Base-by-base conservation (phyloP, 1,284 basidiomycete genomes). In the Fomitopsis betulina region DNA sequence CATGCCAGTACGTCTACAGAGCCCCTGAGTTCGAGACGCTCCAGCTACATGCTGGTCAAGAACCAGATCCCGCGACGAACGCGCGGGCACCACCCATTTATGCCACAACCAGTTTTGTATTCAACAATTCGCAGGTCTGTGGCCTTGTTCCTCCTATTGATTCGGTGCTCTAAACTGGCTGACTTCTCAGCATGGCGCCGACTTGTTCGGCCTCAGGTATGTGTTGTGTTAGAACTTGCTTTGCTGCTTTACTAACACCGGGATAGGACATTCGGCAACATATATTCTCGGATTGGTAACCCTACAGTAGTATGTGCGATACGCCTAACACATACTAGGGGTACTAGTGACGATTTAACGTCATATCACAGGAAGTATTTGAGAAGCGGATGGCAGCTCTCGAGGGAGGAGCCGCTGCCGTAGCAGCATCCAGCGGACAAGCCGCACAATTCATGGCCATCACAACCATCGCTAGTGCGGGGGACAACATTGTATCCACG, bases 41-140 rank as follows among this genome's bases (percentile, higher is more conserved):
- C 56, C 89, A 93, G 75, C 78, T 94, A 37, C 93, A 94, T 67
- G 93, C 87, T 40, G 93, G 93, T 10, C 90, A 94, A 67, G 73
- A 75, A 13, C 81, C 84, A 7, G 91, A 93, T 74, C 75, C 85
- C 0, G 73, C 85, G 37, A 91, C 89, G 23, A 86, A 90, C 61
- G 85, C 93, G 1, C 85, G 92, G 13, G 93, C 93, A 12, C 85
- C 87, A 0, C 93, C 93, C 2, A 93, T 95, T 73, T 93, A 93
- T 61, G 83, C 87, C 1, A 79, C 85, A 1, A 87, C 87, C 0
- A 89, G 87, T 60, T 94, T 86, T 66, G 86, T 88, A 27, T 94
- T 94, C 79, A 87, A 93, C 67, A 76, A 90, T 69, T 85, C 88
- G n/a, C 81, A 81, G 61, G 86, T 85, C 62, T 30, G 27, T 30